phyloP scores from a whole-genome alignment of 345 rosid species.

The Rhodomyrtus tomentosa region DNA sequence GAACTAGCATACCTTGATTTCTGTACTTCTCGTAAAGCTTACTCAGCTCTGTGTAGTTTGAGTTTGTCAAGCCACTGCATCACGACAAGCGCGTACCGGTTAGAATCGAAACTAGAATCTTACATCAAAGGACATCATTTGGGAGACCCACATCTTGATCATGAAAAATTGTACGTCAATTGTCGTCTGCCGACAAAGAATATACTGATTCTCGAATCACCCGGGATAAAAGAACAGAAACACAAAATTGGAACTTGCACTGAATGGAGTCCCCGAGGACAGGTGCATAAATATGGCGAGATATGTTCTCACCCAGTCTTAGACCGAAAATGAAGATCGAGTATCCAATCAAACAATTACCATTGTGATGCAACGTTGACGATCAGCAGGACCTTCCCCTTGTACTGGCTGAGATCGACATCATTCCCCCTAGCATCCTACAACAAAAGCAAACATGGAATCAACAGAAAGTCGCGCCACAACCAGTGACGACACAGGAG shows the following conservation, averaged over 20 bases:
- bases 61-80: constrained; percentile 78
- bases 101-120: neutral
- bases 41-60: constrained; percentile 79
- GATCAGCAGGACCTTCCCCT: constrained; percentile 77
- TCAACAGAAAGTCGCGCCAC: neutral
- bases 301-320: neutral
- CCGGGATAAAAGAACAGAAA: neutral
- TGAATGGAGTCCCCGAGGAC: neutral
- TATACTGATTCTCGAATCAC: neutral
- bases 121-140: neutral
- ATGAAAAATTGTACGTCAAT: neutral
- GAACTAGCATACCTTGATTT: constrained; percentile 42
- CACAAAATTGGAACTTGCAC: neutral
- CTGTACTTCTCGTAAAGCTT: constrained; percentile 72
- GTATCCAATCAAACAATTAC: constrained; percentile 9
- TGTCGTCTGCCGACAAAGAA: neutral
- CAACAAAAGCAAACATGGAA: neutral
- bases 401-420: constrained; percentile 59
- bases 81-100: neutral
- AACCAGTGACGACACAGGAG: no score
- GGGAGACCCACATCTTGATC: neutral
- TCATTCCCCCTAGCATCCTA: constrained; percentile 72
- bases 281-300: neutral
- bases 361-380: constrained; percentile 98
- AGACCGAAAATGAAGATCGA: neutral